These are phyloP conservation scores for Medicago truncatula DNA, from an alignment of 306 rosid species.

Conservation along the genomic window DNA sequence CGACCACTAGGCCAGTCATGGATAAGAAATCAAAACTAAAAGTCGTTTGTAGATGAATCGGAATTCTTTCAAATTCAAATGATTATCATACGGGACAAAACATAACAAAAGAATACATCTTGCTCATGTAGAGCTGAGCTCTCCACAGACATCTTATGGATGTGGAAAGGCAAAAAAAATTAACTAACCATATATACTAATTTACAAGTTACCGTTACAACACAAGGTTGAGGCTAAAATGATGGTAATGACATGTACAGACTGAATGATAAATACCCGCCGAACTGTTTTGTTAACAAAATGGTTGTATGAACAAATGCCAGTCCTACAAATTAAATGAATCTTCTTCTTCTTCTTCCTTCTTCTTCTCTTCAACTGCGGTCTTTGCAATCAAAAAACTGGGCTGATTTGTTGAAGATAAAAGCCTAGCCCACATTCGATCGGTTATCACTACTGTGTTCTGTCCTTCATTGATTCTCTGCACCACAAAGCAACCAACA, in stretches of 20 bases:
- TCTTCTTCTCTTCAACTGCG: slow-evolving; percentile 57
- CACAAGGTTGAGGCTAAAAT: neutral
- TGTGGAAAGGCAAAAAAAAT: slow-evolving; percentile 35
- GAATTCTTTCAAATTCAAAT: slow-evolving; percentile 36
- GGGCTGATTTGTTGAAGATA: slow-evolving; percentile 92
- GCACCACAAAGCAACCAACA: slow-evolving; percentile 38
- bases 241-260: slow-evolving; percentile 39
- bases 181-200: slow-evolving; percentile 13
- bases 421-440: slow-evolving; percentile 98
- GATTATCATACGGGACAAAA: slow-evolving; percentile 29
- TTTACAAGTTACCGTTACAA: slow-evolving; percentile 20
- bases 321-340: slow-evolving; percentile 16
- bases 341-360: slow-evolving; percentile 44
- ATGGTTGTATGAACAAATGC: slow-evolving; percentile 37
- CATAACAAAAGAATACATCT: slow-evolving; percentile 30
- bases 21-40: slow-evolving; percentile 6
- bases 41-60: neutral
- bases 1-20: slow-evolving; percentile 5
- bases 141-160: slow-evolving; percentile 38
- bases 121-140: slow-evolving; percentile 27
- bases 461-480: slow-evolving; percentile 81
- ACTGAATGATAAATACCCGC: slow-evolving; percentile 23
- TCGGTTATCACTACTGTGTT: slow-evolving; percentile 87
- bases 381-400: slow-evolving; percentile 65
- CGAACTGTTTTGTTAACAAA: slow-evolving; percentile 36